Evolutionary conservation across 176 grass and related monocot species (phyloP).

Genomic region (Raddia distichophylla): DNA sequence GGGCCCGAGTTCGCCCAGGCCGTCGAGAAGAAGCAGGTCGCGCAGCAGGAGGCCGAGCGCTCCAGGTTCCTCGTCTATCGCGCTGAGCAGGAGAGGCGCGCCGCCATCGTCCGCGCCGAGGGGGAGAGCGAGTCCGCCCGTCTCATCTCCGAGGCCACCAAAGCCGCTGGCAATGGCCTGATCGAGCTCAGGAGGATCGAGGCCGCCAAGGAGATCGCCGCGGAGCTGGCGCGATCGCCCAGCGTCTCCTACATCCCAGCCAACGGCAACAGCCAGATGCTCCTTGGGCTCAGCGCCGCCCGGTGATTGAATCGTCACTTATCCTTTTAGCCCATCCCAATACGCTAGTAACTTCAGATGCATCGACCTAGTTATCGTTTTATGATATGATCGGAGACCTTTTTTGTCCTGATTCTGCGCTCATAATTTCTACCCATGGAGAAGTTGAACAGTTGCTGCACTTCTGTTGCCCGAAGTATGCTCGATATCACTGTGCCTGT

Average conservation of each 20-base stretch:
- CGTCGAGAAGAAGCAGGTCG: conserved; percentile 99
- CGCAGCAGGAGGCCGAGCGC: conserved; percentile 98
- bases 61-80: conserved; percentile 96
- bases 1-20: conserved; percentile 79
- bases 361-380: not conserved
- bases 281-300: conserved; percentile 64
- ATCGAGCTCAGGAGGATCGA: conserved; percentile 93
- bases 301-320: conserved; percentile 43
- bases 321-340: conserved; percentile 12
- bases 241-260: conserved; percentile 74
- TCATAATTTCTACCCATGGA: conserved; percentile 11
- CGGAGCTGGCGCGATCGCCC: conserved; percentile 56
- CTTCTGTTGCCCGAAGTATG: not conserved
- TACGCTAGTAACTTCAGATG: conserved; percentile 29
- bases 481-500: conserved; percentile 4
- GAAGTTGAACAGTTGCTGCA: conserved; percentile 9
- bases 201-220: conserved; percentile 80
- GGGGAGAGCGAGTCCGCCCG: conserved; percentile 85
- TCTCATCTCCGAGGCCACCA: conserved; percentile 83
- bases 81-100: conserved; percentile 93
- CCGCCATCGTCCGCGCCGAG: conserved; percentile 81
- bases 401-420: not conserved
- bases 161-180: conserved; percentile 53
- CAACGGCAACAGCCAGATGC: conserved; percentile 59
- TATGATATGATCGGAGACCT: not conserved